Evolutionary conservation across 305 asterid species (phyloP).

Genomic region (Solanum hybrid): DNA sequence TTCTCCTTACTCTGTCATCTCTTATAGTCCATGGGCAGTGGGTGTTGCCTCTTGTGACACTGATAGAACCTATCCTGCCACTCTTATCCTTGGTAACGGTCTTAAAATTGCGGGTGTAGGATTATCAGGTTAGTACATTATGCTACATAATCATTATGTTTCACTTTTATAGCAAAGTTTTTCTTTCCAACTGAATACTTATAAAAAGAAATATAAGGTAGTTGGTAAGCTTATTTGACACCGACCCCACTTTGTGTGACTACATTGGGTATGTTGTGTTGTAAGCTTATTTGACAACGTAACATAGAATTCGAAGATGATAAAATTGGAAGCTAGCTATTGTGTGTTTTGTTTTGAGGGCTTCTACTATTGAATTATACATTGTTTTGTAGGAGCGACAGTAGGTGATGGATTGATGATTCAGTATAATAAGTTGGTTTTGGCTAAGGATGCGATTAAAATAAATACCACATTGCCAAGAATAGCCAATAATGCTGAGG

Average conservation of each 20-base stretch:
- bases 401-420: constrained; percentile 55
- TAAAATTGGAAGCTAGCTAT: neutral
- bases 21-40: constrained; percentile 85
- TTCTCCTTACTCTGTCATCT: constrained; percentile 56
- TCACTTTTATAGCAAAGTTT: neutral
- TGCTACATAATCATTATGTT: neutral
- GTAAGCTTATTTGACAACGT: neutral
- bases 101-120: constrained; percentile 63
- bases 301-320: neutral
- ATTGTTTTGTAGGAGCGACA: constrained; percentile 43
- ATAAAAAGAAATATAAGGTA: neutral
- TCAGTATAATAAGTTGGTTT: constrained; percentile 49
- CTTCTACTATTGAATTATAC: neutral
- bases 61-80: constrained; percentile 72
- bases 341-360: neutral
- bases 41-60: constrained; percentile 73
- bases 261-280: neutral
- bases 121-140: constrained; percentile 42
- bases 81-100: constrained; percentile 68
- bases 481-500: constrained; percentile 48
- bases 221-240: neutral
- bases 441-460: constrained; percentile 64
- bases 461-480: constrained; percentile 37
- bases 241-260: neutral
- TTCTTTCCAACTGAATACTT: neutral